phyloP scores from a whole-genome alignment of 2,329 filamentous ascomycete genomes.

The Apiospora koreana region DNA sequence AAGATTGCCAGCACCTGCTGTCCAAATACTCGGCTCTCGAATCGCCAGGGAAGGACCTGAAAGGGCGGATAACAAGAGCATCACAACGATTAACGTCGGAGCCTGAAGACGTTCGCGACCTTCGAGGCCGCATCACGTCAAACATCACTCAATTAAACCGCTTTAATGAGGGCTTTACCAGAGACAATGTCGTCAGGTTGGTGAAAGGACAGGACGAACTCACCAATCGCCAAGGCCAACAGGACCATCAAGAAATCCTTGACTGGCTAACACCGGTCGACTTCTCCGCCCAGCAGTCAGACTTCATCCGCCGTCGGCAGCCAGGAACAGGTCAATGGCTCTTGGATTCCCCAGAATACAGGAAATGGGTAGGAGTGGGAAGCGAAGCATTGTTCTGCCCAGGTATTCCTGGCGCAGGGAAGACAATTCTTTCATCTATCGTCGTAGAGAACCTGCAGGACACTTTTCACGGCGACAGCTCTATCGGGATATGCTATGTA shows the following conservation, averaged over 20 bases:
- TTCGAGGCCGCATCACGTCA: conserved; percentile 21
- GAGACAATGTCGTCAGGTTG: neutral
- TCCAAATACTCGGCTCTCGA: conserved; percentile 11
- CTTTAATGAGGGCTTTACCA: neutral
- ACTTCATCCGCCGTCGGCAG: conserved; percentile 38
- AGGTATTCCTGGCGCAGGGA: conserved; percentile 50
- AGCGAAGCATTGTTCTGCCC: conserved; percentile 43
- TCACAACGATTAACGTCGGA: conserved; percentile 28
- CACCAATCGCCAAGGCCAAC: neutral
- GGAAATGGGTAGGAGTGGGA: conserved; percentile 26
- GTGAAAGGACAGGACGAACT: neutral
- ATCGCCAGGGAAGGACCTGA: neutral
- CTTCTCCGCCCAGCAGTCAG: conserved; percentile 38
- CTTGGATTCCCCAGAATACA: conserved; percentile 36
- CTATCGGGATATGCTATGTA: conserved; percentile 41
- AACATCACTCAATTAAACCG: conserved; percentile 15
- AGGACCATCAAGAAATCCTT: conserved; percentile 23
- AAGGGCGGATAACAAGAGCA: conserved; percentile 19
- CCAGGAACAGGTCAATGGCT: conserved; percentile 48
- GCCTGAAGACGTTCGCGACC: conserved; percentile 20
- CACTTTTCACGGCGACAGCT: neutral
- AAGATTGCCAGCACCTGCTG: neutral
- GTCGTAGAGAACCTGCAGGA: conserved; percentile 42
- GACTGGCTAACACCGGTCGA: conserved; percentile 41
- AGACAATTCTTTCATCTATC: conserved; percentile 45